Evolutionary conservation across 169 alveolate genomes (phyloP).

Genomic region (Plasmodium sp.): DNA sequence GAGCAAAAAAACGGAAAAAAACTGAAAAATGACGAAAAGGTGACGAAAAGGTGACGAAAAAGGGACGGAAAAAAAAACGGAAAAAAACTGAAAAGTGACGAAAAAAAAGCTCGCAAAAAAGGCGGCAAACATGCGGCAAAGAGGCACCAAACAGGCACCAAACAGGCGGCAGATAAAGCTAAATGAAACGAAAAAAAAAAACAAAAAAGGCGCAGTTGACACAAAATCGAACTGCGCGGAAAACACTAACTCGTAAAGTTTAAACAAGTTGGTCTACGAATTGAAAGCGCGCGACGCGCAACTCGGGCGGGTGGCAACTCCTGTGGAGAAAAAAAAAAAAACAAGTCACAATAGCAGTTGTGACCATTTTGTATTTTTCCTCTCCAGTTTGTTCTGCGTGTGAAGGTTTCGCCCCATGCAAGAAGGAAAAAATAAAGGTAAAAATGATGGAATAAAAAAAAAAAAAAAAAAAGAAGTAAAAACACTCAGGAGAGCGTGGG

Average conservation of each 20-base stretch:
- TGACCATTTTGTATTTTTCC: neutral
- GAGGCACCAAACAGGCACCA: no score
- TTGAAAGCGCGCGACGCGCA: neutral
- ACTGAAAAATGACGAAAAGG: neutral
- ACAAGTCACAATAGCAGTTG: neutral
- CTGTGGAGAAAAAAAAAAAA: neutral
- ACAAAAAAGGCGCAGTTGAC: neutral
- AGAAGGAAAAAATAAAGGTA: neutral
- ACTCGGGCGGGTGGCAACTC: neutral
- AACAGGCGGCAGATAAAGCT: no score
- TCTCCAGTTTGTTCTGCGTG: neutral
- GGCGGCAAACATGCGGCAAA: neutral
- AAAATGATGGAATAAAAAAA: neutral
- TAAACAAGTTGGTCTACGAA: neutral
- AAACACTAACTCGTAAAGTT: neutral
- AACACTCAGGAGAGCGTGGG: neutral
- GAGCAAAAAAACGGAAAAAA: slow-evolving; percentile 6
- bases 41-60: neutral
- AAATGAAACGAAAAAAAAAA: no score
- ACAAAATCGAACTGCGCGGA: neutral
- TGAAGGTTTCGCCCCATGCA: neutral
- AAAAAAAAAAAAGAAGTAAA: neutral
- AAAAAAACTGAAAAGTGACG: neutral
- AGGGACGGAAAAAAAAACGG: neutral
- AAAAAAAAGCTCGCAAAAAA: neutral